phyloP scores from a whole-genome alignment of 2,329 filamentous ascomycete genomes.

The Ampelomyces quisqualis region DNA sequence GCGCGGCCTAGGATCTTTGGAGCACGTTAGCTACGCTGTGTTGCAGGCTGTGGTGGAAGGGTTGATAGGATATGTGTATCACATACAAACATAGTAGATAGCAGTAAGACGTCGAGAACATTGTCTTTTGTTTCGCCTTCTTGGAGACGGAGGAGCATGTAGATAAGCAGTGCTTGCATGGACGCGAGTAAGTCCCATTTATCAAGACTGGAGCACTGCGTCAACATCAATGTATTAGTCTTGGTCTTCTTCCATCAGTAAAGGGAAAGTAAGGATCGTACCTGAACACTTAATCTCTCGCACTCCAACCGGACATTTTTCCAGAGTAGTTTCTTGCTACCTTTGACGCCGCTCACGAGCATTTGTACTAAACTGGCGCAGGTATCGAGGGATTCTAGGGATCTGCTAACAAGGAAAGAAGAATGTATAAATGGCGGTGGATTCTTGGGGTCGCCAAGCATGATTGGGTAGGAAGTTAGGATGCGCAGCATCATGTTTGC shows the following conservation, averaged over 20 bases:
- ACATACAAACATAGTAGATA: slow-evolving; percentile 41
- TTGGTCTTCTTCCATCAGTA: not conserved
- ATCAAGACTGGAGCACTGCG: slow-evolving; percentile 34
- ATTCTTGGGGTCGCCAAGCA: slow-evolving; percentile 42
- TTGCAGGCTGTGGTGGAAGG: not conserved
- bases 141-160: slow-evolving; percentile 47
- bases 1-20: not conserved
- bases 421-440: slow-evolving; percentile 49
- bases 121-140: slow-evolving; percentile 51
- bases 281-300: slow-evolving; percentile 42
- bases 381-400: slow-evolving; percentile 45
- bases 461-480: slow-evolving; percentile 47
- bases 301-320: slow-evolving; percentile 49
- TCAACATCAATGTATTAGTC: not conserved
- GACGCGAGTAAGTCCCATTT: slow-evolving; percentile 47
- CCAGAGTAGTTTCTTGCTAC: slow-evolving; percentile 49
- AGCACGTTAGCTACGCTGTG: too few species aligned
- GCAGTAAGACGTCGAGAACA: slow-evolving; percentile 45
- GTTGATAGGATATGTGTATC: not conserved
- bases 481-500: slow-evolving; percentile 45
- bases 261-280: slow-evolving; percentile 18
- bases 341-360: slow-evolving; percentile 36
- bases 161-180: slow-evolving; percentile 50
- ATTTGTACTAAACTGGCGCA: slow-evolving; percentile 49
- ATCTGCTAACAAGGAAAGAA: slow-evolving; percentile 19